Conservation (phyloP, 495 filamentous ascomycete genomes). For the Aspergillus ostianus region DNA sequence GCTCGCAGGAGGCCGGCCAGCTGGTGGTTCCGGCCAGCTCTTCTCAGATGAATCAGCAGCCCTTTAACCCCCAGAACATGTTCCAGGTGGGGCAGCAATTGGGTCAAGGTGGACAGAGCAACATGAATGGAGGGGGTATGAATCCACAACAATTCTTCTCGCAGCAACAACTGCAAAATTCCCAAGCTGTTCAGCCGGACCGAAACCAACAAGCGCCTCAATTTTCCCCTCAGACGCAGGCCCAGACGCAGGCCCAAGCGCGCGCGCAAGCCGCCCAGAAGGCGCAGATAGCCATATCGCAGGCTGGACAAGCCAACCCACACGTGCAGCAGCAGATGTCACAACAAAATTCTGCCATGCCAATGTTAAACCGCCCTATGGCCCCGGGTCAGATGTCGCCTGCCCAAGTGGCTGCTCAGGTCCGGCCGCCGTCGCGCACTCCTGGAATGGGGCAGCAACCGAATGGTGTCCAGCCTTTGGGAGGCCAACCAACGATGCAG, state of each 20-base stretch:
- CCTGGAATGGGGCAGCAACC: conserved; percentile 35
- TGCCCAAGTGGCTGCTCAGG: conserved; percentile 35
- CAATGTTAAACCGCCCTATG: conserved; percentile 60
- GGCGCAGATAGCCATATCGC: conserved; percentile 48
- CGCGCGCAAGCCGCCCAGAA: conserved; percentile 47
- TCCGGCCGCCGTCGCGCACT: conserved; percentile 38
- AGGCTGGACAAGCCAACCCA: conserved; percentile 33
- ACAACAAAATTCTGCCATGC: conserved; percentile 56
- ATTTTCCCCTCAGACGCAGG: conserved; percentile 39
- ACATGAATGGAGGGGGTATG: conserved; percentile 36
- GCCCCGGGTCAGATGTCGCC: conserved; percentile 47
- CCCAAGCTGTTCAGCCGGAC: conserved; percentile 39
- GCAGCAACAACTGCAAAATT: conserved; percentile 42
- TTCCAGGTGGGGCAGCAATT: conserved; percentile 35
- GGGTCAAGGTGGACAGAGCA: conserved; percentile 38
- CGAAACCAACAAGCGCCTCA: conserved; percentile 38
- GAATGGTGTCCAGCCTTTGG: conserved; percentile 24
- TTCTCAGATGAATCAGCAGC: conserved; percentile 45
- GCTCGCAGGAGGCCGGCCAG: conserved; percentile 63
- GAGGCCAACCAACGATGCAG: conserved; percentile 33
- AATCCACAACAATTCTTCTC: conserved; percentile 39
- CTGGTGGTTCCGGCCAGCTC: conserved; percentile 65
- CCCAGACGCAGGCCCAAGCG: conserved; percentile 38
- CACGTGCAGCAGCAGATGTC: conserved; percentile 41
- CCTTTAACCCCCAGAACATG: conserved; percentile 37